Evolutionary conservation across 2,329 filamentous ascomycete species (phyloP), one percentile per base, ranked within the genome.

Genomic region (Coniella lustricola): DNA sequence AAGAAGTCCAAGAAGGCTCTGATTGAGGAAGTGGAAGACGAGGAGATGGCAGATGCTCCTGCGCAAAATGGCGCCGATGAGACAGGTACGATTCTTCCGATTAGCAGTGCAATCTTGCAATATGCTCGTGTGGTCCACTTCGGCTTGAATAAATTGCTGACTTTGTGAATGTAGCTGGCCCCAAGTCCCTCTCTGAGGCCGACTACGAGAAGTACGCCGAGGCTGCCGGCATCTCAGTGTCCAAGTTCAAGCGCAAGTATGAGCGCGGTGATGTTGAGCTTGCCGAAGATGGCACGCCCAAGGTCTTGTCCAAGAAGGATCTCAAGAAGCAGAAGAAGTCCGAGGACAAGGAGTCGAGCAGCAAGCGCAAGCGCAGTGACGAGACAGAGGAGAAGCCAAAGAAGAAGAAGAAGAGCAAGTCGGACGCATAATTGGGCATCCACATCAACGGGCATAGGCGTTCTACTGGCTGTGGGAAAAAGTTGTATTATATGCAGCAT

Each of bases 231-330:
- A 72, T 90, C 51, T 85, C 82, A 7, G 77, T 86, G 46, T 81
- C 80, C 71, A 85, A 87, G 69, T 90, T 89, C 70, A 82, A 85
- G 73, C 77, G 83, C 64, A 89, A 89, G 75, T 81, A 81, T 56
- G 85, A 87, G 68, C 77, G 83, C 54, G 86, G 86, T 33, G 84
- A 89, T 60, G 84, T 90, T 55, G 73, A 80, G 62, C 70, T 89
- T 55, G 75, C 75, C 57, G 68, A 70, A 12, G 78, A 85, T 53
- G 85, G 85, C 49, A 82, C 75, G 44, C 81, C 85, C 35, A 74
- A 79, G 57, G 73, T 86, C 3, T 67, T 82, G 59, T 86, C 81
- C 72, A 88, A 88, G 75, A 88, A 87, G 71, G 82, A 87, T 40
- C 66, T 84, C 60, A 87, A 87, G 76, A 85, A 86, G 73, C 69